A percentile compares a stretch with the other conserved stretches of the same genome.
Evolutionary conservation across 1,284 basidiomycete genomes (phyloP).

Genomic region (Malassezia obtusa): DNA sequence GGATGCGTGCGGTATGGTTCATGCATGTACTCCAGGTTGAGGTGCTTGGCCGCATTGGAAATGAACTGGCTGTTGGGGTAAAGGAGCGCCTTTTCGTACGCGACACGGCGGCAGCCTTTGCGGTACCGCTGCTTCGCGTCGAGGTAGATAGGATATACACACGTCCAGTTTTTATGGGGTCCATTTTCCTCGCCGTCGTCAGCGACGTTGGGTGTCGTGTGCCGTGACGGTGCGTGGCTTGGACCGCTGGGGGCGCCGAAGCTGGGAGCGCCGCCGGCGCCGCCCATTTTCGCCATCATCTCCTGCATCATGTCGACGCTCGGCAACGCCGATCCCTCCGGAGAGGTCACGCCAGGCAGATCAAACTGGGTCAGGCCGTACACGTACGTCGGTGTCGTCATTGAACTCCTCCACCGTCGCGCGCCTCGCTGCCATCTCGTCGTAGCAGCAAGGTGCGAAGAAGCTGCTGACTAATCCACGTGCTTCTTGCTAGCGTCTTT

Average conservation of each 20-base stretch:
- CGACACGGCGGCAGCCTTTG: slow-evolving; percentile 69
- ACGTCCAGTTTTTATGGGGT: slow-evolving; percentile 64
- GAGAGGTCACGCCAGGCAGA: slow-evolving; percentile 16
- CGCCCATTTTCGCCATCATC: slow-evolving; percentile 38
- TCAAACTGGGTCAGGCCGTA: slow-evolving; percentile 5
- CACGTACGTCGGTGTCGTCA: slow-evolving; percentile 45
- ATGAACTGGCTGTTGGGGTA: slow-evolving; percentile 89
- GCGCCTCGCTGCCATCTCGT: slow-evolving; percentile 3
- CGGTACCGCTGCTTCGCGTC: slow-evolving; percentile 83
- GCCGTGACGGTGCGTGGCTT: not conserved
- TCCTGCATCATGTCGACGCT: slow-evolving; percentile 33
- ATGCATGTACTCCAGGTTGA: slow-evolving; percentile 71
- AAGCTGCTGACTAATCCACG: slow-evolving; percentile 4
- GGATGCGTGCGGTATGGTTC: slow-evolving; percentile 78
- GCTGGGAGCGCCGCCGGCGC: slow-evolving; percentile 19
- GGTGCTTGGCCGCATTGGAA: slow-evolving; percentile 65
- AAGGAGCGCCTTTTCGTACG: slow-evolving; percentile 71
- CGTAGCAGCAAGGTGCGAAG: not conserved
- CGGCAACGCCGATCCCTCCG: slow-evolving; percentile 17
- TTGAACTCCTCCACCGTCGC: slow-evolving; percentile 39
- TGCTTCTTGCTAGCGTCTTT: not conserved
- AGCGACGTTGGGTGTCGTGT: slow-evolving; percentile 12
- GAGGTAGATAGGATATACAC: slow-evolving; percentile 90
- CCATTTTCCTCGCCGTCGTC: slow-evolving; percentile 16
- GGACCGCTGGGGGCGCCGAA: not conserved